Base-by-base conservation (phyloP, 2,329 filamentous ascomycete genomes). In the Fusarium sp. region DNA sequence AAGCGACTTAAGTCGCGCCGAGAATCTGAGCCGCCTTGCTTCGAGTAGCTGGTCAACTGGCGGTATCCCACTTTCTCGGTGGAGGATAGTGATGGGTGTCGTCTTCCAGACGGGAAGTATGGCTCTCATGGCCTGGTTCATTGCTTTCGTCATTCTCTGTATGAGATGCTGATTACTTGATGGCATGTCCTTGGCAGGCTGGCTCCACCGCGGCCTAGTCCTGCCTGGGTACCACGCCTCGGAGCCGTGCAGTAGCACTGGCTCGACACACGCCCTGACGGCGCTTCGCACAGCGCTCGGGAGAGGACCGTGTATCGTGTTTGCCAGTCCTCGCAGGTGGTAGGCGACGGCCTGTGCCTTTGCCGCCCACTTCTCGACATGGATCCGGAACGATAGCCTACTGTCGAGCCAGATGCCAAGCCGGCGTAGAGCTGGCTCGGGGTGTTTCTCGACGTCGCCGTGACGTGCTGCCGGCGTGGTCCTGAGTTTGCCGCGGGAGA, bases 31-130 rank as follows among this genome's bases (percentile, higher is more conserved):
- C 31, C 66, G 61, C 9, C 60, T 13, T 50, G 50, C 56, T 25
- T 75, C 66, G 13, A 75, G 71, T 6, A 68, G 33, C 45, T 66
- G 22, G 10, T 6, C 18, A 16, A 68, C 52, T 9, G 40, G 69
- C 13, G 27, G 27, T 31, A 54, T 54, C 18, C 65, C 65, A 14
- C 62, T 66, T 47, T 66, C 62, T 29, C 69, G 57, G 58, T 71
- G 52, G 25, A 69, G 65, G 31, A 29, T 33, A 16, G 66, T 10
- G 36, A 69, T 58, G 5, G 35, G 69, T 36, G 31, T 71, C 14
- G 38, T 71, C 54, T 4, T 42, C 38, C 3, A 40, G 38, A 40
- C 8, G 8, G 38, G 38, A n/a, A 40, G 18, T n/a, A 40, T 54
- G 14, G 25, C 47, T 29, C 27, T 40, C 8, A 69, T 66, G 18